A percentile compares a stretch with the other conserved stretches of the same genome.
These are phyloP conservation scores for Tylopilus balloui DNA, from an alignment of 768 basidiomycete genomes.

Conservation along the genomic window DNA sequence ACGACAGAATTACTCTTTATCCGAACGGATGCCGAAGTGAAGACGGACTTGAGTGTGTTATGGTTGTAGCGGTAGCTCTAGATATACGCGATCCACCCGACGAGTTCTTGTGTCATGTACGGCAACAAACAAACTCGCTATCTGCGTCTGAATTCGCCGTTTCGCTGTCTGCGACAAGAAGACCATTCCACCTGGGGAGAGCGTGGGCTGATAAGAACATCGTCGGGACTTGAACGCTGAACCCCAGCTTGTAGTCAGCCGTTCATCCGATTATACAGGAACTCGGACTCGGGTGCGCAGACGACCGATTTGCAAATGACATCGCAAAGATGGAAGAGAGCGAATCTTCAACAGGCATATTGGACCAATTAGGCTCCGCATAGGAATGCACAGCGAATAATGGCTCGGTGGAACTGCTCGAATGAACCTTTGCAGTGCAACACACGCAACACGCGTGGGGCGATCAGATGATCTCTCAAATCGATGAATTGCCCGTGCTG, in stretches of 20 bases:
- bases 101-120: too few relatives aligned
- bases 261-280: neutral
- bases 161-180: neutral
- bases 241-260: neutral
- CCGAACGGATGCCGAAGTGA: constrained; percentile 16
- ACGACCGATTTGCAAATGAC: too few relatives aligned
- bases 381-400: neutral
- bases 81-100: neutral
- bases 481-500: neutral
- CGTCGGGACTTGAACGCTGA: neutral
- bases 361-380: neutral
- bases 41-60: constrained; percentile 11
- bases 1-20: constrained; percentile 29
- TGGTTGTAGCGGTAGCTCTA: constrained; percentile 19
- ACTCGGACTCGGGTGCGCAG: neutral
- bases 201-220: neutral
- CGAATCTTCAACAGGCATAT: too few relatives aligned
- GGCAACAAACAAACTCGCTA: too few relatives aligned
- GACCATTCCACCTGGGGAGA: neutral
- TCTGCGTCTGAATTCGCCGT: too few relatives aligned
- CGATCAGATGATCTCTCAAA: neutral
- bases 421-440: neutral
- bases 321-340: too few relatives aligned
- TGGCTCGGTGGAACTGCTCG: neutral
- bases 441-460: neutral